Percentiles rank a stretch among this genome's conserved stretches.
phyloP scores from a whole-genome alignment of 148 eudicot species.

The Rhododendron mucronatum region DNA sequence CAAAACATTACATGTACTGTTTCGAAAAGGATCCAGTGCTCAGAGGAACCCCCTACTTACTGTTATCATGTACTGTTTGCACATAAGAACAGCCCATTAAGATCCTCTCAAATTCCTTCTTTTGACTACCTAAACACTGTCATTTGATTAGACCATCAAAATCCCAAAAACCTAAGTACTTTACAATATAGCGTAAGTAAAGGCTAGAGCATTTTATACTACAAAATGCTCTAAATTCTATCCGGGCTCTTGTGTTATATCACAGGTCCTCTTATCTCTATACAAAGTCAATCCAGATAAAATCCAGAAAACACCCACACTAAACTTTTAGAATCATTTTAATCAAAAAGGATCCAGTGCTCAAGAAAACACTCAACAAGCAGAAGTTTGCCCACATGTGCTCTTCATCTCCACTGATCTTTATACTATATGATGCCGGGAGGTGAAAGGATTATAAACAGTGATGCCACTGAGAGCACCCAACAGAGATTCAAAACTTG shows the following conservation, averaged over 20 bases:
- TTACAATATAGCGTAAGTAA: not conserved
- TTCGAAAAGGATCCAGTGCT: not conserved
- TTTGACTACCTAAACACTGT: not conserved
- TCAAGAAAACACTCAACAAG: not conserved
- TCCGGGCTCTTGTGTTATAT: not conserved
- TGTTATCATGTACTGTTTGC: not conserved
- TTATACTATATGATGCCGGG: not conserved
- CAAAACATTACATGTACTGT: no score
- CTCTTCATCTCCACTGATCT: not conserved
- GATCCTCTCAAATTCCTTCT: not conserved
- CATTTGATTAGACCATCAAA: not conserved
- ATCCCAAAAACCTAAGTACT: not conserved
- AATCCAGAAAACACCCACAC: not conserved
- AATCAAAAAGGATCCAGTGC: not conserved
- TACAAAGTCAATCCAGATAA: not conserved
- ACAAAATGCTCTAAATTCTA: not conserved
- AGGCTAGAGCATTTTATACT: not conserved
- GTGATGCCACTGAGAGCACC: not conserved
- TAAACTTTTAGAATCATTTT: not conserved
- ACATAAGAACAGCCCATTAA: not conserved
- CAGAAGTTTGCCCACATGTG: not conserved
- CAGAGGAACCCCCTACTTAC: not conserved
- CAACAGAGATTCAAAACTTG: not conserved
- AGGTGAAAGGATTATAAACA: not conserved
- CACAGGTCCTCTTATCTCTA: not conserved